phyloP scores from a whole-genome alignment of 768 basidiomycete species.

The Symmetrospora coprosmae region DNA sequence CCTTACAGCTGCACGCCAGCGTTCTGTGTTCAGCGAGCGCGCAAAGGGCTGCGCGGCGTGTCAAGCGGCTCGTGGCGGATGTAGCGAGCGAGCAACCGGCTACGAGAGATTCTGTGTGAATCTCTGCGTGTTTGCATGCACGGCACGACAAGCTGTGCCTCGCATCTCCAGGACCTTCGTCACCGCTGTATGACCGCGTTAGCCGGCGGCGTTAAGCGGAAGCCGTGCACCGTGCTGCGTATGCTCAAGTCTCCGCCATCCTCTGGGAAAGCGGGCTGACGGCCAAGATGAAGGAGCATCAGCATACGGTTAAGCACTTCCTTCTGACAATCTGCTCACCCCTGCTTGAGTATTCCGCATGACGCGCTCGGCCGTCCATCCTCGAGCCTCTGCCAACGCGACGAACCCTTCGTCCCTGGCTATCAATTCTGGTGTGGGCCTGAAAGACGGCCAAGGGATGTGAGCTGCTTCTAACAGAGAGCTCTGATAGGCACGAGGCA shows the following conservation, averaged over 20 bases:
- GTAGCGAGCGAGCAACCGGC: too few species aligned
- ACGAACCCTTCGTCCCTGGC: slow-evolving; percentile 24
- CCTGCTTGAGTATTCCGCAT: slow-evolving; percentile 29
- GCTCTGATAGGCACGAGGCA: not conserved
- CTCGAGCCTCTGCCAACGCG: slow-evolving; percentile 25
- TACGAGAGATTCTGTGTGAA: too few species aligned
- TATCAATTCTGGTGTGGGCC: slow-evolving; percentile 19
- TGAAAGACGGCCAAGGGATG: not conserved
- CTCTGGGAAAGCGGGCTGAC: slow-evolving; percentile 33
- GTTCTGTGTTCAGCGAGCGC: too few species aligned
- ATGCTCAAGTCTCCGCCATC: slow-evolving; percentile 29
- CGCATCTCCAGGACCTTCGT: too few species aligned
- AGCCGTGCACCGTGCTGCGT: slow-evolving; percentile 32
- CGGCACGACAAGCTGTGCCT: too few species aligned
- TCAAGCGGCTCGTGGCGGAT: too few species aligned
- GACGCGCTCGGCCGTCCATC: slow-evolving; percentile 27
- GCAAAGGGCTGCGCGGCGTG: too few species aligned
- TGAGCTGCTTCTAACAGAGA: too few species aligned
- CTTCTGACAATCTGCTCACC: slow-evolving; percentile 20
- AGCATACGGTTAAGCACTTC: not conserved
- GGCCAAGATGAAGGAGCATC: not conserved
- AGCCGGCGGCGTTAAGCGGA: slow-evolving; percentile 14
- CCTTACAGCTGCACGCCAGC: too few species aligned
- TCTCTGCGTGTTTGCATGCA: too few species aligned
- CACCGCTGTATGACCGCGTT: too few species aligned